Conservation (phyloP, 768 basidiomycete genomes). For the Tubosaeta sp. region DNA sequence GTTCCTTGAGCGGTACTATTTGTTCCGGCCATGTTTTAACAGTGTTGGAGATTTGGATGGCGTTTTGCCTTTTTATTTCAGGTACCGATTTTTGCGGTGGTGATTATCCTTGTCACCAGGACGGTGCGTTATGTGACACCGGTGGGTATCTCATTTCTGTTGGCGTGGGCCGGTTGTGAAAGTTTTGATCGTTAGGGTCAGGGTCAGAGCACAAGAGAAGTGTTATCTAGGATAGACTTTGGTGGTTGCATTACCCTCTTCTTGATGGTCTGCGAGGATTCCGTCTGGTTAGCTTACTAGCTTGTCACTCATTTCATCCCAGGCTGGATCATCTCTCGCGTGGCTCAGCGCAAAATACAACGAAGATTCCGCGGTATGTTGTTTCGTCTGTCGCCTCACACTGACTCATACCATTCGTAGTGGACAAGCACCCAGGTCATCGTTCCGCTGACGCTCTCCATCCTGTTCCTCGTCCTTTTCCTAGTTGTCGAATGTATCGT, state of each 20-base stretch:
- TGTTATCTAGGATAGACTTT: constrained; percentile 78
- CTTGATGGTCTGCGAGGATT: constrained; percentile 40
- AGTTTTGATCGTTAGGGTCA: constrained; percentile 45
- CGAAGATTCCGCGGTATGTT: constrained; percentile 53
- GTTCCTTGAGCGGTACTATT: not conserved
- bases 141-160: constrained; percentile 34
- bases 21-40: not conserved
- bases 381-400: not conserved
- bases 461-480: constrained; percentile 48
- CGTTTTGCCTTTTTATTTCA: constrained; percentile 74
- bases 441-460: constrained; percentile 40
- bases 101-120: constrained; percentile 47
- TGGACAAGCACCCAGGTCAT: constrained; percentile 55
- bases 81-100: constrained; percentile 55
- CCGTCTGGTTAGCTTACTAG: not conserved
- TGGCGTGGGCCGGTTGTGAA: no score
- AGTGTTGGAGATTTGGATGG: constrained; percentile 59
- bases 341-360: constrained; percentile 73
- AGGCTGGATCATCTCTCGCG: constrained; percentile 58
- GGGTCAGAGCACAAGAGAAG: constrained; percentile 57
- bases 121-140: constrained; percentile 62
- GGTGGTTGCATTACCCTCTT: constrained; percentile 62
- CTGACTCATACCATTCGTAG: constrained; percentile 28
- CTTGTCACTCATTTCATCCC: not conserved
- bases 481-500: constrained; percentile 56